Percentiles rank a stretch among this genome's conserved stretches.
phyloP scores from a whole-genome alignment of 768 basidiomycete species.

The Porpolomopsis calyptriformis region DNA sequence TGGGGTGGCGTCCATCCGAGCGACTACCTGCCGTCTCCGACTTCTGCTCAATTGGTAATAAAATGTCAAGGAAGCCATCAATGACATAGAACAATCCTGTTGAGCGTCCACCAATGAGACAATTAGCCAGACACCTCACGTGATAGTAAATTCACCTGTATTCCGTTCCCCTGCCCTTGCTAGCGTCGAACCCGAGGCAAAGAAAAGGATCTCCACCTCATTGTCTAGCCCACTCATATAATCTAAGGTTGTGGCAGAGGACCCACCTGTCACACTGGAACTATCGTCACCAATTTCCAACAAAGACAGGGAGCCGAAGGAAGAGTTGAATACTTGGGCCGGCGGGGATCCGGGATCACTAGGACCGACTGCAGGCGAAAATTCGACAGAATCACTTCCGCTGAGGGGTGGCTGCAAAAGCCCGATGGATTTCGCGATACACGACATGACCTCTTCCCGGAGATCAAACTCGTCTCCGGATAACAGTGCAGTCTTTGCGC shows the following conservation, averaged over 20 bases:
- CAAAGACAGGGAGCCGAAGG: conserved; percentile 65
- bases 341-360: conserved; percentile 29
- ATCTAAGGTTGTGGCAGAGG: conserved; percentile 39
- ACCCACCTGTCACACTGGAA: conserved; percentile 55
- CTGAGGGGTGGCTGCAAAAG: conserved; percentile 78
- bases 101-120: conserved; percentile 7
- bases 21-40: conserved; percentile 8
- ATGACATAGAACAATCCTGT: conserved; percentile 87
- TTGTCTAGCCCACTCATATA: conserved; percentile 85
- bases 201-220: conserved; percentile 92
- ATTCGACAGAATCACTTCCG: conserved; percentile 52
- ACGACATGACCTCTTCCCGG: conserved; percentile 94
- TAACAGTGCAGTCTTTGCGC: conserved; percentile 17
- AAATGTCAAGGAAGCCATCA: conserved; percentile 90
- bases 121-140: conserved; percentile 9
- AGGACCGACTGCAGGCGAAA: conserved; percentile 53
- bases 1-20: background rate
- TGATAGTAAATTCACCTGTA: too few relatives aligned
- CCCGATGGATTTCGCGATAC: conserved; percentile 95
- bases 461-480: conserved; percentile 77
- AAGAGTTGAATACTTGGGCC: conserved; percentile 40
- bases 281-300: conserved; percentile 61
- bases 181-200: conserved; percentile 73
- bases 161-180: conserved; percentile 86
- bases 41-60: conserved; percentile 46